Base-by-base conservation (phyloP, 805 yeast species). In the Tetrapisispora namnaoensis region DNA sequence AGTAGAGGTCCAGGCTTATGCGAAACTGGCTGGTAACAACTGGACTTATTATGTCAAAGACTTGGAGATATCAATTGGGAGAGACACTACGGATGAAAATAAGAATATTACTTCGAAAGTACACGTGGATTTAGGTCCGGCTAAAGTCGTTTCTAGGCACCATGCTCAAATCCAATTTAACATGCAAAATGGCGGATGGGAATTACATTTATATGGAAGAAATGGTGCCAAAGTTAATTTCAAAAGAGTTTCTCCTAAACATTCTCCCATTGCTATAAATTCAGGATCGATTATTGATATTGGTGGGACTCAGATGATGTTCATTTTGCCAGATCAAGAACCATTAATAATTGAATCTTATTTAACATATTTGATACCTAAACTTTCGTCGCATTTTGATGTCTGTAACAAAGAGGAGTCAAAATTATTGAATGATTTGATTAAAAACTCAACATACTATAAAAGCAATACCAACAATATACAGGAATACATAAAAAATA, bases 261-360 rank as follows among this genome's bases (percentile, higher is more conserved):
- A 62, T 20, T 67, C 74, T 5, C 72, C 80, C 3, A 75, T 82
- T 14, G 75, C 81, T 13, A 74, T 93, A 49, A 75, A 77, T 46
- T 83, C 95, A 1, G 99, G 99, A n/a, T 86, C 91, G 39, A 80
- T 93, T 17, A 68, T 93, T 49, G 99, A 93, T 59, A 82, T 93
- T 42, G 98, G 98, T 17, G 97, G 97, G 6, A 89, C 96, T 11
- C 98, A 93, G 68, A 93, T 93, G 98, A 91, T 93, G 95, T 93
- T 93, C 63, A 93, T 93, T 37, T 72, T 93, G 55, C 99, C 99
- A 1, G 97, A 90, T 63, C 80, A 86, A 4, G 79, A 80, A 13
- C 96, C 96, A 2, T 70, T 68, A 34, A 74, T 90, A 8, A 77
- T 85, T 5, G 63, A 59, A 20, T 50, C 52, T 38, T 59, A 70